phyloP scores from a whole-genome alignment of 2,329 filamentous ascomycete genomes.

The Lachnellula subtilissima region DNA sequence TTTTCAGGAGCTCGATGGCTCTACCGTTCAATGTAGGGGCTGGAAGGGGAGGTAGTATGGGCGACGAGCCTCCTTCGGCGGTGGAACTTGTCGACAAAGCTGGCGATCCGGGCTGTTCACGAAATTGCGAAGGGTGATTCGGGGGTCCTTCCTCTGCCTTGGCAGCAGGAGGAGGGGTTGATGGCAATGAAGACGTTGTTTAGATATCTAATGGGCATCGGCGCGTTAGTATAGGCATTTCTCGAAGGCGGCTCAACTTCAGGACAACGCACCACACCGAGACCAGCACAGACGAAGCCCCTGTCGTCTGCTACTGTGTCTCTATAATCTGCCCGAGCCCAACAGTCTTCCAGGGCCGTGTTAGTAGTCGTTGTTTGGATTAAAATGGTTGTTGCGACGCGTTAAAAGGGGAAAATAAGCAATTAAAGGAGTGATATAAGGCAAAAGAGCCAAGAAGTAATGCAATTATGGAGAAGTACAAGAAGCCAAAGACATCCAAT shows the following conservation, averaged over 20 bases:
- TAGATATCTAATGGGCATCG: constrained; percentile 19
- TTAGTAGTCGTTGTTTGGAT: constrained; percentile 1
- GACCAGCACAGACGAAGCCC: constrained; percentile 59
- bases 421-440: constrained; percentile 31
- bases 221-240: constrained; percentile 15
- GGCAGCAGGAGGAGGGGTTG: constrained; percentile 54
- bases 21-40: constrained; percentile 54
- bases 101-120: constrained; percentile 45
- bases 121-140: constrained; percentile 7
- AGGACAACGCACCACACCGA: constrained; percentile 29
- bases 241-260: neutral
- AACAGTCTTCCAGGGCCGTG: constrained; percentile 8
- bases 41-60: constrained; percentile 53
- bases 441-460: constrained; percentile 8
- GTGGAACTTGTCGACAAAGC: constrained; percentile 59
- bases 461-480: constrained; percentile 5
- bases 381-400: constrained; percentile 8
- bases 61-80: constrained; percentile 53
- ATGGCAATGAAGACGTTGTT: constrained; percentile 34
- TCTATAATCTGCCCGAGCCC: constrained; percentile 17
- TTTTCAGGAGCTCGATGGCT: constrained; percentile 50
- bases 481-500: constrained; percentile 23
- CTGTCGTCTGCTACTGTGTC: constrained; percentile 55
- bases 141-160: constrained; percentile 52
- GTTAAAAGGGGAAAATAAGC: neutral